phyloP scores from a whole-genome alignment of 2,329 filamentous ascomycete genomes.

The Conoideocrella luteorostrata region DNA sequence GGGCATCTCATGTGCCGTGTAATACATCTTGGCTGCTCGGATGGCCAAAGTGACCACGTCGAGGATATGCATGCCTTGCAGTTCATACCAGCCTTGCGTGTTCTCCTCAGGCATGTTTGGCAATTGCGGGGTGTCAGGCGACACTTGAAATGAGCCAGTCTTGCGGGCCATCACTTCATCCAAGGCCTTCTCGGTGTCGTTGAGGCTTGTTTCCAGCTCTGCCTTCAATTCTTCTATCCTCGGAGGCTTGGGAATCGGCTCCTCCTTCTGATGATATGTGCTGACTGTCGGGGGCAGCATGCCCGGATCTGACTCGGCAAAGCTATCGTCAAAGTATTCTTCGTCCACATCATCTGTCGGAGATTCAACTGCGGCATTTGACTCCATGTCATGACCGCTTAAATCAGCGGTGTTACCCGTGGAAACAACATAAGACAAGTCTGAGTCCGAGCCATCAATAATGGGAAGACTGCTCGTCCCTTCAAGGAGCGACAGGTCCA shows the following conservation, averaged over 20 bases:
- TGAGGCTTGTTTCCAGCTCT: constrained; percentile 60
- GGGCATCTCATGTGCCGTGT: constrained; percentile 84
- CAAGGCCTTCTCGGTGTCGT: constrained; percentile 62
- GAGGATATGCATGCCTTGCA: constrained; percentile 86
- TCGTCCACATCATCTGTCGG: constrained; percentile 36
- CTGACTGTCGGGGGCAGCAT: constrained; percentile 97
- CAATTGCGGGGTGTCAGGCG: constrained; percentile 22
- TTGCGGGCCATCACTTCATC: constrained; percentile 46
- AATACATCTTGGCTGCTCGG: constrained; percentile 90
- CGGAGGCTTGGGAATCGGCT: constrained; percentile 76
- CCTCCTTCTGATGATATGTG: constrained; percentile 84
- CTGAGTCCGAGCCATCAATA: constrained; percentile 41
- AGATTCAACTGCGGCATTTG: constrained; percentile 38
- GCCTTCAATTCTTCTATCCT: constrained; percentile 71
- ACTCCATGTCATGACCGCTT: constrained; percentile 30
- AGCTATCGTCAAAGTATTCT: constrained; percentile 49
- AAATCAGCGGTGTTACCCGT: constrained; percentile 54
- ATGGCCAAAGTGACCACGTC: constrained; percentile 95
- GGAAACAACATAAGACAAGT: constrained; percentile 54
- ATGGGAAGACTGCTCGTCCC: constrained; percentile 26
- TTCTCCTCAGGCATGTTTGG: constrained; percentile 39
- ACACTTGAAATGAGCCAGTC: constrained; percentile 21
- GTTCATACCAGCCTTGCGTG: constrained; percentile 68
- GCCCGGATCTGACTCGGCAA: constrained; percentile 60
- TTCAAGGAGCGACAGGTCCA: constrained; percentile 51